phyloP scores from a whole-genome alignment of 352 stramenopile species.

The Phytopythium aichiense region DNA sequence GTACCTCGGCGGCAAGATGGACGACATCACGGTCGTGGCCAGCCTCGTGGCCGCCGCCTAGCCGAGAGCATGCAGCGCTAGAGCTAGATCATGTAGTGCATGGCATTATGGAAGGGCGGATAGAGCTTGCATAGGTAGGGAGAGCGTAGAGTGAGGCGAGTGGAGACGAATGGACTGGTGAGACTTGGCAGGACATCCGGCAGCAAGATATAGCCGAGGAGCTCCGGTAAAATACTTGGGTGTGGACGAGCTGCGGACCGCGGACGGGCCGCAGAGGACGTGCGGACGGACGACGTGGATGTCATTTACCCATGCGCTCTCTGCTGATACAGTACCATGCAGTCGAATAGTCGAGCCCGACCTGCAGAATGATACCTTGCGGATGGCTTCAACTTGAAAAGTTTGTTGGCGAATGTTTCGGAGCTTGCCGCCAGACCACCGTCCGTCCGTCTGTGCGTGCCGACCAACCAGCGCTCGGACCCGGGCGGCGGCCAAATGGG shows the following conservation, averaged over 20 bases:
- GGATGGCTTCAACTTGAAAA: too few species aligned
- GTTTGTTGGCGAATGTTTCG: too few species aligned
- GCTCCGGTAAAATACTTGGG: background rate
- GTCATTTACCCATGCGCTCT: too few species aligned
- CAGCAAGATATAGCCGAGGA: background rate
- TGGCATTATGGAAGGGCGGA: too few species aligned
- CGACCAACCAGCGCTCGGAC: background rate
- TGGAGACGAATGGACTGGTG: background rate
- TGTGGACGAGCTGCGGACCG: background rate
- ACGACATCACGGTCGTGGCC: slow-evolving; percentile 89
- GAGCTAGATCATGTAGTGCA: background rate
- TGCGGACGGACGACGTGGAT: too few species aligned
- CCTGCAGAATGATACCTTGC: too few species aligned
- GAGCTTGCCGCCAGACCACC: too few species aligned
- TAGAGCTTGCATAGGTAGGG: background rate
- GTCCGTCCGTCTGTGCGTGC: background rate
- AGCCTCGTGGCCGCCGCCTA: slow-evolving; percentile 40
- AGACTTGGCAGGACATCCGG: background rate
- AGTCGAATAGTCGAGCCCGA: too few species aligned
- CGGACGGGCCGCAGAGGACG: too few species aligned
- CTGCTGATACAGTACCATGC: too few species aligned
- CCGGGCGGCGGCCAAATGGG: too few species aligned
- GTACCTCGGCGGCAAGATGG: slow-evolving; percentile 86
- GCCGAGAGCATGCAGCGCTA: background rate
- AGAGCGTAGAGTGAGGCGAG: background rate